phyloP scores from a whole-genome alignment of 1,284 basidiomycete genomes.

The Pseudozyma tsukubaensis region DNA sequence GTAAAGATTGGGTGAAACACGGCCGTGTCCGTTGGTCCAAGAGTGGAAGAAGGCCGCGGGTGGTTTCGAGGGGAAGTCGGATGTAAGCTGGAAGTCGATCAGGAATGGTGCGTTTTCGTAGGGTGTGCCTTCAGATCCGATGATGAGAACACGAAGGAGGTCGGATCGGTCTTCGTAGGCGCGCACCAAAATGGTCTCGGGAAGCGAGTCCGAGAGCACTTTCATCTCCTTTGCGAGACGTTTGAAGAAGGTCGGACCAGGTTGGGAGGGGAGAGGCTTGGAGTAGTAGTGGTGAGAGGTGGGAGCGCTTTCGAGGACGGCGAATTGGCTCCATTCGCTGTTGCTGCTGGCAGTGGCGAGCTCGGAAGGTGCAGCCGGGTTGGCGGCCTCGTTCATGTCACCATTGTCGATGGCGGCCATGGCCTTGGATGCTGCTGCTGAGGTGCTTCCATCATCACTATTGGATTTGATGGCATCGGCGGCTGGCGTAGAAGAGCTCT shows the following conservation, averaged over 20 bases:
- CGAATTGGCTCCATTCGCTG: slow-evolving; percentile 45
- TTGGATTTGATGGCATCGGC: no score
- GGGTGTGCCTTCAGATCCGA: slow-evolving; percentile 92
- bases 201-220: slow-evolving; percentile 79
- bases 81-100: slow-evolving; percentile 87
- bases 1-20: slow-evolving; percentile 80
- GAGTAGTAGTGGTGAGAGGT: slow-evolving; percentile 46
- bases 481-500: no score
- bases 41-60: slow-evolving; percentile 89
- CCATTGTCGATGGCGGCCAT: slow-evolving; percentile 20
- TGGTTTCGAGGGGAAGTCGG: slow-evolving; percentile 81
- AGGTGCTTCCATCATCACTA: not conserved
- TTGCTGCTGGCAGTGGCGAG: slow-evolving; percentile 24
- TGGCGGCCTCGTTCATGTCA: not conserved
- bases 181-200: slow-evolving; percentile 70
- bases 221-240: slow-evolving; percentile 85
- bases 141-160: slow-evolving; percentile 85
- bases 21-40: slow-evolving; percentile 93
- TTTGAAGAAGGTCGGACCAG: slow-evolving; percentile 77
- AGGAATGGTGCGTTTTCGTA: slow-evolving; percentile 88
- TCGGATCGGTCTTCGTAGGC: slow-evolving; percentile 81
- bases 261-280: slow-evolving; percentile 15
- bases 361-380: slow-evolving; percentile 24
- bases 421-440: not conserved
- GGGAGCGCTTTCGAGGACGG: slow-evolving; percentile 52